phyloP scores from a whole-genome alignment of 768 basidiomycete species.

The Lentinula guzmanii region DNA sequence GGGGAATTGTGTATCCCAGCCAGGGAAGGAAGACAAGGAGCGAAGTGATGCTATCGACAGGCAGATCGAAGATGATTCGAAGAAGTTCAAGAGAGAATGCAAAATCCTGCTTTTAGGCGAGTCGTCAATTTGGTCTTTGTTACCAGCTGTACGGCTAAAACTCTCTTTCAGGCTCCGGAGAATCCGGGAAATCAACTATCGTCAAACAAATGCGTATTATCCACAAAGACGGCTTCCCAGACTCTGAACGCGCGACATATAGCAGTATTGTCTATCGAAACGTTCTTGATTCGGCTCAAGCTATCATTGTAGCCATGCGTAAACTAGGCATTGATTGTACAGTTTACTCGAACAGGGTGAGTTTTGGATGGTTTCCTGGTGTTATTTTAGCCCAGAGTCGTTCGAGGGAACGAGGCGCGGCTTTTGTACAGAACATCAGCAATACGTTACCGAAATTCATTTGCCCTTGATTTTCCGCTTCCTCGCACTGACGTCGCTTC shows the following conservation, averaged over 20 bases:
- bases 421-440: background rate
- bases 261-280: constrained; percentile 79
- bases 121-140: constrained; percentile 20
- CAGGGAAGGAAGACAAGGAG: constrained; percentile 52
- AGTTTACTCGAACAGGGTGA: constrained; percentile 56
- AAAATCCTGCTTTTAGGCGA: constrained; percentile 89
- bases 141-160: background rate
- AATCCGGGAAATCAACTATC: constrained; percentile 92
- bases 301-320: constrained; percentile 78
- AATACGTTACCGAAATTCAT: background rate
- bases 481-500: background rate
- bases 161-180: constrained; percentile 69
- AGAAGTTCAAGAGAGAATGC: constrained; percentile 79
- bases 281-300: constrained; percentile 84
- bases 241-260: constrained; percentile 71
- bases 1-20: constrained; percentile 64
- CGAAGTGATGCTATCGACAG: constrained; percentile 75
- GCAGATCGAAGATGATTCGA: constrained; percentile 80
- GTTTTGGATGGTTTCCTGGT: constrained; percentile 10
- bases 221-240: constrained; percentile 84
- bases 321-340: constrained; percentile 79
- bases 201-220: constrained; percentile 99
- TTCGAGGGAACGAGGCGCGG: background rate
- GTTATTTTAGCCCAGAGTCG: too few relatives aligned
- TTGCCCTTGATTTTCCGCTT: background rate